Evolutionary conservation across 176 grass and related monocot species (phyloP).

Genomic region (Musa troglodytarum): DNA sequence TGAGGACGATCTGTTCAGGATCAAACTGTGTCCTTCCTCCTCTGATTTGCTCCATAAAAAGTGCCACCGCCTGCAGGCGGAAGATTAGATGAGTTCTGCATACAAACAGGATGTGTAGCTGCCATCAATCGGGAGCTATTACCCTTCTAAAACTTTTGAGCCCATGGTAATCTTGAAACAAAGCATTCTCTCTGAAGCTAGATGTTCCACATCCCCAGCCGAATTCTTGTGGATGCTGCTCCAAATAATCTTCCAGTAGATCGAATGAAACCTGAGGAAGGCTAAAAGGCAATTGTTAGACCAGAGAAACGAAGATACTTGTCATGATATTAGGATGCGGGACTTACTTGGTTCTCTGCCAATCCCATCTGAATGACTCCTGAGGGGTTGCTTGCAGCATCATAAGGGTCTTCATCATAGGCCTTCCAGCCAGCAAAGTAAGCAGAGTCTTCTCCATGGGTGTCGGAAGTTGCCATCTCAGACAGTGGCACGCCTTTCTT

Average conservation of each 20-base stretch:
- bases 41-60: conserved; percentile 75
- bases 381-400: conserved; percentile 40
- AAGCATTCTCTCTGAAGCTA: conserved; percentile 80
- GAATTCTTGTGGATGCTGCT: conserved; percentile 48
- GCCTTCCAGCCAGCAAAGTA: conserved; percentile 92
- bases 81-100: neutral
- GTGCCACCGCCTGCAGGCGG: conserved; percentile 58
- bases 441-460: conserved; percentile 77
- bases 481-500: conserved; percentile 27
- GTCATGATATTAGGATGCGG: no score
- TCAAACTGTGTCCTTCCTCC: conserved; percentile 65
- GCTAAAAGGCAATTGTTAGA: neutral
- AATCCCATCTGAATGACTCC: conserved; percentile 94
- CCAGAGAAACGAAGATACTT: no score
- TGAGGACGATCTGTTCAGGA: conserved; percentile 64
- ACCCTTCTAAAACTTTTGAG: conserved; percentile 61
- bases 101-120: neutral
- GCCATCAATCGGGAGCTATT: neutral
- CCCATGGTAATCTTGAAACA: conserved; percentile 91
- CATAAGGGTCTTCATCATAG: conserved; percentile 71
- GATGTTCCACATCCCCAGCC: conserved; percentile 19
- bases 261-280: conserved; percentile 63
- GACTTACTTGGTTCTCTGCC: conserved; percentile 70
- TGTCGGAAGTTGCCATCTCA: conserved; percentile 37
- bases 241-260: conserved; percentile 62